Conservation (phyloP, 225 moss, liverwort and hornwort species). For the Pleurozium schreberi region DNA sequence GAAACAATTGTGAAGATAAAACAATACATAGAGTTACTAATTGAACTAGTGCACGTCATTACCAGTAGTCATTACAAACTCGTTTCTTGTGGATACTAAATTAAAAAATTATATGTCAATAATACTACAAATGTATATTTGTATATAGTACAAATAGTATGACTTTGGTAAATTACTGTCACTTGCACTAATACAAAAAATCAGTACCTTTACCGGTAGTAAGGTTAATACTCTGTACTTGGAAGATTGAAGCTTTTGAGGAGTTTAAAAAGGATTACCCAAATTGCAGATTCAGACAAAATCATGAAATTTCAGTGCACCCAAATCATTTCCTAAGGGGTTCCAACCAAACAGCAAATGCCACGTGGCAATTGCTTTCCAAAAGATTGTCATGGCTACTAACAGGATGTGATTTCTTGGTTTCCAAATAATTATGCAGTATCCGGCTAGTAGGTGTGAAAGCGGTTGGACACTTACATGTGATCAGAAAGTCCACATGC, state of each 20-base stretch:
- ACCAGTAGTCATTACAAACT: neutral
- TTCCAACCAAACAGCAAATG: neutral
- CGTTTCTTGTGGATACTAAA: neutral
- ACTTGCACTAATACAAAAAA: neutral
- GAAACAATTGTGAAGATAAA: neutral
- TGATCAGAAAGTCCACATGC: conserved; percentile 5
- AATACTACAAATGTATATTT: too few relatives aligned
- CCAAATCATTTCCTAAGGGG: neutral
- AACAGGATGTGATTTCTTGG: neutral
- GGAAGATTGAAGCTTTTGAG: neutral
- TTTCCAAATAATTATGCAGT: neutral
- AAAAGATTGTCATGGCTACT: neutral
- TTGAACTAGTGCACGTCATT: neutral
- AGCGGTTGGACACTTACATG: neutral
- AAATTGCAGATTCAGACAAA: neutral
- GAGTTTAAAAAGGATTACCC: neutral
- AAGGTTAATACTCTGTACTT: too few relatives aligned
- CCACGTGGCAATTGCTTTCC: neutral
- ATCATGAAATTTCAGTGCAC: neutral
- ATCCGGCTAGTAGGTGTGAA: neutral
- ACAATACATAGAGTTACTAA: neutral
- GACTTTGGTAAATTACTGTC: neutral
- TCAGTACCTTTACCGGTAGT: neutral
- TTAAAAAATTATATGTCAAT: too few relatives aligned
- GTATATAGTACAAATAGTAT: neutral